Base-by-base conservation (phyloP, 148 eudicot species). In the Cornus kousa region DNA sequence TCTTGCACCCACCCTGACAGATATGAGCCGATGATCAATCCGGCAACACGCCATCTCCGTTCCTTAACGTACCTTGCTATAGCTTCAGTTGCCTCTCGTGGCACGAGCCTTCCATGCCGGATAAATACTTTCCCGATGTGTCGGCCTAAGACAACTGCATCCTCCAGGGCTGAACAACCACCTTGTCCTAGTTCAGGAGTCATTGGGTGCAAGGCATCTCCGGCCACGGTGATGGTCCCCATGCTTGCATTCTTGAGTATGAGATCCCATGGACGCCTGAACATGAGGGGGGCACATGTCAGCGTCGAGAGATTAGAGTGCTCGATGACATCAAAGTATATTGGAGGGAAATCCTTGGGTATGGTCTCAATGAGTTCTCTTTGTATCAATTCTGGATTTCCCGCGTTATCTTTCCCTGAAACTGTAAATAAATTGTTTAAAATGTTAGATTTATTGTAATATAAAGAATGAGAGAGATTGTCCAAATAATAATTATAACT, bases 141-240 rank as follows among this genome's bases (percentile, higher is more conserved):
- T 22, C 72, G 79, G 23, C 71, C 72, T 2, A 76, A 39, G 24
- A 50, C 72, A 2, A 76, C 72, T 7, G 64, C 79, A 20, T 76
- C 79, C 48, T 76, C 79, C 8, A 76, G 43, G 39, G 79, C 62
- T 2, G 72, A 40, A 16, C 79, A 43, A 43, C 79, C 79, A 50
- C 79, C 79, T 76, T 76, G 79, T 62, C 72, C 79, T 24, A 76
- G 33, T 8, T 76, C 72, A 28, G 79, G 79, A 23, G 79, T 76
- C 79, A 76, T 76, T 7, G 79, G 79, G 72, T 76, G 79, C 71
- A 76, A 43, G 71, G 79, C 79, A 67, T 76, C 79, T 2, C 79
- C 79, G 2, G 79, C 79, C 62, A 66, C 72, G 0, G 79, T 76
- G 72, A 76, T 24, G n/a, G 72, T 67, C 43, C 72, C 79, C 14